These are phyloP conservation scores for Botrytis squamosa DNA, from an alignment of 2,329 filamentous ascomycete genomes.

Conservation along the genomic window DNA sequence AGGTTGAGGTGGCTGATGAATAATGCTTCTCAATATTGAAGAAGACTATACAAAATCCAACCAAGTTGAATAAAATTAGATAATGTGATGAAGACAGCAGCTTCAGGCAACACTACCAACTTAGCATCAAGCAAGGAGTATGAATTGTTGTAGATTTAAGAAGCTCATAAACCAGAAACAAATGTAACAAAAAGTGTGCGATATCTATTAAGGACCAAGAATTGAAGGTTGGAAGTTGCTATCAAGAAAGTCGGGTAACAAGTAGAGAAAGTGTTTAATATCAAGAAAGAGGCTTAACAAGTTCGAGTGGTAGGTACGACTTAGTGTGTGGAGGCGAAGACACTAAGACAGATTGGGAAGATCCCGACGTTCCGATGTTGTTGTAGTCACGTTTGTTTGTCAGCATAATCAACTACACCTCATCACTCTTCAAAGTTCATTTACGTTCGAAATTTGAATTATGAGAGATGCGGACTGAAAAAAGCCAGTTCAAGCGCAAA, in stretches of 20 bases:
- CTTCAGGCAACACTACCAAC: neutral
- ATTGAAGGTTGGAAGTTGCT: neutral
- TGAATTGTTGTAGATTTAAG: neutral
- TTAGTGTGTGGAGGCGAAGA: neutral
- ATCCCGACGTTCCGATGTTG: neutral
- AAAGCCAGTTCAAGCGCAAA: fast-evolving
- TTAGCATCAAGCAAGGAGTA: neutral
- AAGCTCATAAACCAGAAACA: neutral
- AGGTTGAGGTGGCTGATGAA: neutral
- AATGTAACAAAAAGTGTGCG: neutral
- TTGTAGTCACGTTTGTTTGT: neutral
- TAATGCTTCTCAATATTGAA: too few species aligned
- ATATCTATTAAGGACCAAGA: neutral
- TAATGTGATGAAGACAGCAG: too few species aligned
- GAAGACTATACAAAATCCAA: neutral
- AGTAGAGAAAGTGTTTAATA: neutral
- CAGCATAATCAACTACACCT: neutral
- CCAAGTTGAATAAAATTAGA: neutral
- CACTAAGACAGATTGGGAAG: neutral
- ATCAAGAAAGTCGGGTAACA: neutral
- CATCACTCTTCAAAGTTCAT: neutral
- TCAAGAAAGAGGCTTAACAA: neutral
- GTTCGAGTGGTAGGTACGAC: neutral
- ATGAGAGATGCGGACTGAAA: neutral
- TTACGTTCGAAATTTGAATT: neutral